Base-by-base conservation (phyloP, 2,329 filamentous ascomycete species). In the Sphaerulina musiva region DNA sequence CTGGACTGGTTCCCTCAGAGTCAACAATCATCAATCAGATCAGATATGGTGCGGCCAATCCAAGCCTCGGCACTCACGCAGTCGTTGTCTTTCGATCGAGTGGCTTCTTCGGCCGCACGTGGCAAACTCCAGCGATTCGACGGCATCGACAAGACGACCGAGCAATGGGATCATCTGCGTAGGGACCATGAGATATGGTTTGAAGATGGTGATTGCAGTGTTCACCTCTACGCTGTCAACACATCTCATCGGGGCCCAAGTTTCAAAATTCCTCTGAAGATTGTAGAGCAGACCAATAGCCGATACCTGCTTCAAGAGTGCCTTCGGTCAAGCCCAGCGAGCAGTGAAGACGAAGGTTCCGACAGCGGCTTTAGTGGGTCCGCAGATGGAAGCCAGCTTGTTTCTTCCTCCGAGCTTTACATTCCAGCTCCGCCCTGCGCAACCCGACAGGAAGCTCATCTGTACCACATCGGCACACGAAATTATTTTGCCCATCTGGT, bases 401-500 rank as follows among this genome's bases (percentile, higher is more conserved):
- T 45, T 34, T 66, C 63, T 42, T 63, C 61, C 52, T 63, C 61
- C 52, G 82, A 89, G 48, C 73, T 91, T 1, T 89, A 83, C 66
- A 82, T 92, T n/a, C 82, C 86, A 2, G 75, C 84, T 1, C 85
- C 86, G 0, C 66, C 76, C 1, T 70, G 73, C 34, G 70, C 75
- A 4, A 76, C 79, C 46, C 76, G 77, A 59, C 73, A 77, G 3
- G 77, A 83, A 56, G 73, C 79, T 0, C 80, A 82, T 60, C 69
- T 75, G 38, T 85, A 85, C 67, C 84, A 89, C 62, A 66, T 89
- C 4, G 80, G 83, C 1, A 87, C 82, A 2, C 79, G 87, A 11
- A 92, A 92, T 64, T 81, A 89, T 62, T 85, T 91, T 55, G 87
- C 87, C 3, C 90, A 84, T 75, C 68, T 87, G 1, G 78, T 81